Conservation (phyloP, 768 basidiomycete species). For the Boletus sp. region DNA sequence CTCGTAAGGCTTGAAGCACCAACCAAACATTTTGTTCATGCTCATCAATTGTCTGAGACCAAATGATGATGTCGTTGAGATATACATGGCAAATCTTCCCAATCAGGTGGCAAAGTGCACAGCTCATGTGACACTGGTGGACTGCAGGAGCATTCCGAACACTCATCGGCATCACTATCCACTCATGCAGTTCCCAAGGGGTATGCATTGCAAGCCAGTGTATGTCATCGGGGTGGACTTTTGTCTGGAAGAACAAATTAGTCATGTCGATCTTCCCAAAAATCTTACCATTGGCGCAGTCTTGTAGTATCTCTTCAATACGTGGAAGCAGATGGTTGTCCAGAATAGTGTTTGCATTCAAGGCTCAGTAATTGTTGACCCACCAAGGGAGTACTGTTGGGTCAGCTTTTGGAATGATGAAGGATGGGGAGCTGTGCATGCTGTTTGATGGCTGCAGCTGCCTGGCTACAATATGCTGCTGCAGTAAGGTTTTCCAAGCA, state of each 20-base stretch:
- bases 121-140: slow-evolving; percentile 15
- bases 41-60: slow-evolving; percentile 19
- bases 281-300: slow-evolving; percentile 30
- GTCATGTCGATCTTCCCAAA: slow-evolving; percentile 41
- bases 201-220: slow-evolving; percentile 37
- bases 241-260: slow-evolving; percentile 38
- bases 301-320: slow-evolving; percentile 17
- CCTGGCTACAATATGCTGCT: too few species aligned
- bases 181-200: slow-evolving; percentile 40
- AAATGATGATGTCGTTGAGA: slow-evolving; percentile 27
- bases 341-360: slow-evolving; percentile 23
- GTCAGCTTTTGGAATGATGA: slow-evolving; percentile 35
- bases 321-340: slow-evolving; percentile 19
- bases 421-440: too few species aligned
- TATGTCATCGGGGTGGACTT: slow-evolving; percentile 29
- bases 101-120: slow-evolving; percentile 13
- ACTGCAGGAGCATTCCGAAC: slow-evolving; percentile 15
- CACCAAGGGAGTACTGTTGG: slow-evolving; percentile 16
- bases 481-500: too few species aligned
- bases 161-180: slow-evolving; percentile 17
- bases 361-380: slow-evolving; percentile 29
- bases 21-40: too few species aligned
- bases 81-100: slow-evolving; percentile 18
- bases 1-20: too few species aligned
- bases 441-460: too few species aligned